Conservation (phyloP, 257 asterid genomes). For the Plantago ovata region DNA sequence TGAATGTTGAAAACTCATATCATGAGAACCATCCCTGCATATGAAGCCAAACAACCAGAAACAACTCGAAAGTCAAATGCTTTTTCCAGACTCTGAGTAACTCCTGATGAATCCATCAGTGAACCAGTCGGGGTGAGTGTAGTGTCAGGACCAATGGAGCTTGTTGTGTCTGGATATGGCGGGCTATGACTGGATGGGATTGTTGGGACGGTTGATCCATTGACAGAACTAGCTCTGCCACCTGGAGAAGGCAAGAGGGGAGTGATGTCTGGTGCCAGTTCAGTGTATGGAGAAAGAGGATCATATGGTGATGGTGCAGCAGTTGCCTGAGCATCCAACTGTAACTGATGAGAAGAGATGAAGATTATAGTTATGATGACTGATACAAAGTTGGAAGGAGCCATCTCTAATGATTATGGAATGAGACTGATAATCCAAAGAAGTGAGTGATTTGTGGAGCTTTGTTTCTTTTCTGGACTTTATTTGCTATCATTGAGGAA, state of each 20-base stretch:
- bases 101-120: conserved; percentile 38
- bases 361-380: conserved; percentile 26
- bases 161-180: conserved; percentile 42
- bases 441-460: not conserved
- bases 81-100: conserved; percentile 10
- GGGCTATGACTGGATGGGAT: conserved; percentile 58
- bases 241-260: conserved; percentile 69
- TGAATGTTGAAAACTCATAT: conserved; percentile 3
- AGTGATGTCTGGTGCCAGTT: conserved; percentile 54
- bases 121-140: conserved; percentile 46
- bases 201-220: conserved; percentile 34
- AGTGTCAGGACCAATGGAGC: conserved; percentile 41
- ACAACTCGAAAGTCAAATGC: conserved; percentile 21
- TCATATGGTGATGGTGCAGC: conserved; percentile 42
- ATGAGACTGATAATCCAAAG: conserved; percentile 5
- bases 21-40: conserved; percentile 18
- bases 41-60: conserved; percentile 19
- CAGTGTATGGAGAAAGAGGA: conserved; percentile 34
- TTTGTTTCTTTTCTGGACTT: not conserved
- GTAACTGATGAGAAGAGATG: conserved; percentile 25
- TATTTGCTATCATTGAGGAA: conserved; percentile 19
- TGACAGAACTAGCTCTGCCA: conserved; percentile 14
- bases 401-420: conserved; percentile 41
- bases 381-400: conserved; percentile 29
- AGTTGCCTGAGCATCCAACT: conserved; percentile 22